Evolutionary conservation across 371 early-diverging fungal species (phyloP), one percentile per base, ranked within the genome.

Genomic region (Haplosporangium sp.): DNA sequence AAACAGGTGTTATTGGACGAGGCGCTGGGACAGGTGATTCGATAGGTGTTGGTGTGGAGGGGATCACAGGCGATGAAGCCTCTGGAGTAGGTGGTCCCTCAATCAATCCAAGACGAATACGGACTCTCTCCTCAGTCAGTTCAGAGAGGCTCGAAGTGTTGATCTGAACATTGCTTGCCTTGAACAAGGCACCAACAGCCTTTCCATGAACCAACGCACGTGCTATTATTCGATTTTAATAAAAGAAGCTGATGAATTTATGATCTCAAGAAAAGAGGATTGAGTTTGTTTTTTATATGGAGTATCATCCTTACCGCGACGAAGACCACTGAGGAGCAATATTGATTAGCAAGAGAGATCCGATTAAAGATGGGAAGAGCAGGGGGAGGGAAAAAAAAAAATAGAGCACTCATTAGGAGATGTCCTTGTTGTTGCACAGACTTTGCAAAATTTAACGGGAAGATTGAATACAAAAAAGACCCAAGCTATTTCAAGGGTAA

Each of bases 141-240:
- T 71, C 86, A 62, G 71, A 84, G 76, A 53, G 84, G 82, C 72
- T 85, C 37, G 89, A 86, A 6, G 87, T 86, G 53, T 87, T 87
- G 58, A 89, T 72, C 45, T 86, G 87, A 20, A 85, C 87, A 79
- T 87, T 84, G 48, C 85, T 82, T 65, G 86, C 82, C 74, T 91
- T 86, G 63, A 91, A 85, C 47, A 89, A 63, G 40, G 82, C 74
- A 11, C 89, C 91, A n/a, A 93, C 91, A 6, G 90, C 85, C 69
- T 91, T 84, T 67, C 93, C 92, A 67, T 93, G 93, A 39, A 93
- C 92, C 40, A 93, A 83, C 39, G 91, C 90, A 70, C 92, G 87
- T n/a, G 93, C 92, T 92, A 70, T 38, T n/a, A 58, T 58, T 15
- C 17, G 7, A 38, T 15, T 38, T 57, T 2, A 13, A 35, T 20